Conservation (phyloP, 768 basidiomycete species). For the Crucibulum laeve region DNA sequence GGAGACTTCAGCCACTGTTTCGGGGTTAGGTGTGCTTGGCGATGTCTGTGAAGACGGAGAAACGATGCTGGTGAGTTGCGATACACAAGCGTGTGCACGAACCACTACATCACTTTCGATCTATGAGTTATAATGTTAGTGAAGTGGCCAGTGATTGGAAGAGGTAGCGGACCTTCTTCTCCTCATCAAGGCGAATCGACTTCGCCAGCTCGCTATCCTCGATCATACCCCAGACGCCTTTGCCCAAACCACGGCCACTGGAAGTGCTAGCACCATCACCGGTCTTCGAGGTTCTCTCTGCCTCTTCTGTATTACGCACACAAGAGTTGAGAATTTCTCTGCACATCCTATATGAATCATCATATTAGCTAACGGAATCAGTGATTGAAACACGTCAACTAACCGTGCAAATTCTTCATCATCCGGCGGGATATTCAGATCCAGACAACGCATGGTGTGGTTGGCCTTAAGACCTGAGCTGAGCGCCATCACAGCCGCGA, state of each 20-base stretch:
- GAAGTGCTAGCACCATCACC: conserved; percentile 16
- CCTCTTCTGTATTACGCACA: conserved; percentile 91
- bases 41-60: conserved; percentile 11
- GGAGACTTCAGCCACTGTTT: conserved; percentile 27
- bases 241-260: conserved; percentile 53
- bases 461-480: conserved; percentile 83
- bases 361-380: conserved; percentile 4
- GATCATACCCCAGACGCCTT: conserved; percentile 81
- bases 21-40: conserved; percentile 12
- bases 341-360: conserved; percentile 51
- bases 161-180: conserved; percentile 40
- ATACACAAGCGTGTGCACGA: conserved; percentile 41
- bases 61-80: conserved; percentile 30
- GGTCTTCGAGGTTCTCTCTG: conserved; percentile 40
- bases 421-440: conserved; percentile 85
- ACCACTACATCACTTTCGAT: conserved; percentile 40
- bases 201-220: conserved; percentile 81
- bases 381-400: conserved; percentile 11
- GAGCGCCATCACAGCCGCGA: conserved; percentile 92
- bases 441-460: conserved; percentile 84
- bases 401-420: conserved; percentile 76
- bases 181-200: conserved; percentile 54
- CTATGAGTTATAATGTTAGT: conserved; percentile 19
- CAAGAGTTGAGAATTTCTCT: conserved; percentile 89
- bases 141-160: background rate